Percentiles rank a stretch among this genome's conserved stretches.
Evolutionary conservation across 345 rosid genomes (phyloP).

Genomic region (Aegle marmelos): DNA sequence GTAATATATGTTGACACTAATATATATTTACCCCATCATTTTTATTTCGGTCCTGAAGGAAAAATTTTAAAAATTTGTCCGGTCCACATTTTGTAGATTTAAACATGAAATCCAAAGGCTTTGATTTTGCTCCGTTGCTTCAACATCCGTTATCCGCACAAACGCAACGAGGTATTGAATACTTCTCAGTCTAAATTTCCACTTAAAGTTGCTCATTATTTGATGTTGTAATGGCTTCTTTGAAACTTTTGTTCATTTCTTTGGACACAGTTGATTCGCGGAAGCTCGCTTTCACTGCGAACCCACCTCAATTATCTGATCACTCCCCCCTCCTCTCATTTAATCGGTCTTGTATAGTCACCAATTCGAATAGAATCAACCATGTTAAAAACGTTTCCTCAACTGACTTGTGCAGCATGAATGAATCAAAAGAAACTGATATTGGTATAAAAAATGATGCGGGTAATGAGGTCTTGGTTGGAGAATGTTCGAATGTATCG

Average conservation of each 20-base stretch:
- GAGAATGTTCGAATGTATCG: slow-evolving; percentile 25
- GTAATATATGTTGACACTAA: no score
- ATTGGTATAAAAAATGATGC: slow-evolving; percentile 17
- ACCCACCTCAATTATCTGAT: slow-evolving; percentile 39
- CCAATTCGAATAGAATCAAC: slow-evolving; percentile 34
- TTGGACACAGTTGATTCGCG: slow-evolving; percentile 51
- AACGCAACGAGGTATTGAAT: background rate
- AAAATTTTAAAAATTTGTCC: no score
- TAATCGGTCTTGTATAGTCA: slow-evolving; percentile 27
- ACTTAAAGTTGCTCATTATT: background rate
- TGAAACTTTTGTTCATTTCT: slow-evolving; percentile 40
- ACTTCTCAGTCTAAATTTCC: background rate
- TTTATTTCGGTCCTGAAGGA: no score
- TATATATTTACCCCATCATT: no score
- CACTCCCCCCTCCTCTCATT: slow-evolving; percentile 37
- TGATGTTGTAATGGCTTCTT: slow-evolving; percentile 45
- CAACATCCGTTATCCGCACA: slow-evolving; percentile 2
- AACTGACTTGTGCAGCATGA: slow-evolving; percentile 23
- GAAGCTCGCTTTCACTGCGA: slow-evolving; percentile 37
- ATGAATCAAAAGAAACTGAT: slow-evolving; percentile 27
- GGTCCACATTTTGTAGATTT: background rate
- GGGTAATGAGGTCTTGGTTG: slow-evolving; percentile 15
- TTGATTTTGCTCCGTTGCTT: slow-evolving; percentile 13
- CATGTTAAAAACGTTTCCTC: slow-evolving; percentile 35
- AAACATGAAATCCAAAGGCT: background rate